Base-by-base conservation (phyloP, 2,329 filamentous ascomycete species). In the Ceratocystis harringtonii region DNA sequence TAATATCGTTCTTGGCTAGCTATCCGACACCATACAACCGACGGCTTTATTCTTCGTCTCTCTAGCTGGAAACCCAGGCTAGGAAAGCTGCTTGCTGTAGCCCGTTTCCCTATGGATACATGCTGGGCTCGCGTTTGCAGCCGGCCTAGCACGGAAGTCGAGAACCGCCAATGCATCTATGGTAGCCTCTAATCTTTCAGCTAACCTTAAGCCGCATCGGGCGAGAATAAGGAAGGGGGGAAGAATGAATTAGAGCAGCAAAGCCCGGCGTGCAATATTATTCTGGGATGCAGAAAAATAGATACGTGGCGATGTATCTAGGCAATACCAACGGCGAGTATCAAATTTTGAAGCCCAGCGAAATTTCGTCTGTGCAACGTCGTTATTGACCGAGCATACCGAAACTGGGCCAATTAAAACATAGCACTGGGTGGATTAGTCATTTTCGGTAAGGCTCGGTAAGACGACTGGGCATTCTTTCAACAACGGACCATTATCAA, bases 91-190 rank as follows among this genome's bases (percentile, higher is more conserved):
- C 52, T 19, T n/a, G 8, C 61, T 44, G 19, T n/a, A 43, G 61
- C 36, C 12, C 55, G 50, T 32, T 19, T 25, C 50, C 41, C 19
- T 41, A 22, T 41, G 25, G n/a, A 61, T 43, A 65, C 58, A 28
- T 57, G 45, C 64, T 43, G 48, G 32, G 48, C 19, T 10, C 44
- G 57, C 30, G 58, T 30, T 19, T 61, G 66, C 41, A 64, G 43
- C n/a, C 64, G 60, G 60, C 66, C 66, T 32, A 67, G 65, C 41
- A 67, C 63, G 55, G 60, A 63, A 32, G 63, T 61, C 5, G 66
- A 65, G 63, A 65, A 63, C 30, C 63, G 58, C 66, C 66, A 65
- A 52, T 67, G 63, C 66, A 67, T 67, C 25, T 19, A 22, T 15
- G 58, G 55, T 62, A 62, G 44, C 61, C 41, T 62, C 41, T 62